These are phyloP conservation scores for Ganoderma multipileum DNA, from an alignment of 1,284 basidiomycete genomes.

Conservation along the genomic window DNA sequence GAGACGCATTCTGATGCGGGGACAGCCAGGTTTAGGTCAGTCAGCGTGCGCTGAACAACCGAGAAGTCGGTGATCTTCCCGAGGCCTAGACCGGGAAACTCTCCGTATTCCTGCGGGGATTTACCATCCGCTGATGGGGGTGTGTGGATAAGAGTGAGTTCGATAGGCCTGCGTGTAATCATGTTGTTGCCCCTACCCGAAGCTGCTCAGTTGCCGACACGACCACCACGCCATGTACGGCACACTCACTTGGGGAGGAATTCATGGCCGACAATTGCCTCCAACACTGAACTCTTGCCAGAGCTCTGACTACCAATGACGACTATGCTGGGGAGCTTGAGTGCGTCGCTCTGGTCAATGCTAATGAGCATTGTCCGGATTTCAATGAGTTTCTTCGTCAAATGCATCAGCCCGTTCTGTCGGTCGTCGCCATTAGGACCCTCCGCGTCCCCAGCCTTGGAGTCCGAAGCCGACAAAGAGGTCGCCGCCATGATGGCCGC, in stretches of 20 bases:
- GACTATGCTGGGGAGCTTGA: constrained; percentile 96
- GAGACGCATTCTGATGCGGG: constrained; percentile 90
- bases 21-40: constrained; percentile 95
- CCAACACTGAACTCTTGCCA: constrained; percentile 96
- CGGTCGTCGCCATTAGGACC: constrained; percentile 45
- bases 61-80: constrained; percentile 91
- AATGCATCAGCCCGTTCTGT: constrained; percentile 84
- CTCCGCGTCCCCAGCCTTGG: constrained; percentile 51
- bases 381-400: constrained; percentile 96
- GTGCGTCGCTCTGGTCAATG: constrained; percentile 93
- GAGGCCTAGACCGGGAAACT: constrained; percentile 90
- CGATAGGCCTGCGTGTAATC: constrained; percentile 98
- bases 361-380: constrained; percentile 93
- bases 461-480: constrained; percentile 74
- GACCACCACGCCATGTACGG: constrained; percentile 8
- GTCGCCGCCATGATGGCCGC: constrained; percentile 78
- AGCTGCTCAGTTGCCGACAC: constrained; percentile 24
- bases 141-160: constrained; percentile 95
- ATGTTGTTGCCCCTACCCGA: constrained; percentile 91
- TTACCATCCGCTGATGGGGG: constrained; percentile 59
- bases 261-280: constrained; percentile 97
- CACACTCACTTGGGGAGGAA: constrained; percentile 91
- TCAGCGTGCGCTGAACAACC: constrained; percentile 91
- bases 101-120: constrained; percentile 86
- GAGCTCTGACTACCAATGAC: constrained; percentile 98